phyloP scores from a whole-genome alignment of 2,329 filamentous ascomycete species.

The Zasmidium citrigriseum region DNA sequence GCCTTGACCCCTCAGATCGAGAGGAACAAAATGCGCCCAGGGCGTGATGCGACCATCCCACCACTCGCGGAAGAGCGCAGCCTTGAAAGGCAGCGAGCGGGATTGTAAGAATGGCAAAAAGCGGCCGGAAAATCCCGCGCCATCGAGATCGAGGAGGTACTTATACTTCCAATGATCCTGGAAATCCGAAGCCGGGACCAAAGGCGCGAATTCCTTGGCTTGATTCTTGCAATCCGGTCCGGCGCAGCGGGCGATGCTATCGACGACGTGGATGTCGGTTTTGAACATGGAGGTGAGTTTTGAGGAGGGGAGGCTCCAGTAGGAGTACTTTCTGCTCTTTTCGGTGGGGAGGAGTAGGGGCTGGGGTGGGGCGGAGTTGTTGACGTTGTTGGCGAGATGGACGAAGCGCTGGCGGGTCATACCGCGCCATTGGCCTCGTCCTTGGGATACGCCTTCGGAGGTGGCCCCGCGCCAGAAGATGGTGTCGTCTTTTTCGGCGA shows the following conservation, averaged over 20 bases:
- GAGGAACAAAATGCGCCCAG: constrained; percentile 79
- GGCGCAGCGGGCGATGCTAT: constrained; percentile 58
- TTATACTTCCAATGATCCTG: constrained; percentile 64
- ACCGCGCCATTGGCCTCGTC: constrained; percentile 60
- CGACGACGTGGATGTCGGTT: constrained; percentile 61
- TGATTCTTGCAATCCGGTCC: constrained; percentile 57
- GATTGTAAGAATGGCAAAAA: constrained; percentile 68
- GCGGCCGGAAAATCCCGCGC: constrained; percentile 65
- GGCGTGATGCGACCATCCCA: constrained; percentile 71
- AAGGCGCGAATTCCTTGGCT: constrained; percentile 52
- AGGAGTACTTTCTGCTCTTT: constrained; percentile 48
- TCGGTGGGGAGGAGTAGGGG: constrained; percentile 57
- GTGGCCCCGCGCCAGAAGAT: constrained; percentile 77
- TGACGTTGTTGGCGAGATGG: constrained; percentile 65
- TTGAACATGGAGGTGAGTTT: constrained; percentile 57
- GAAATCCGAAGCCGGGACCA: constrained; percentile 50
- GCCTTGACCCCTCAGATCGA: constrained; percentile 72
- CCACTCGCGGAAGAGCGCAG: constrained; percentile 76
- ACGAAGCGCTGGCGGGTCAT: constrained; percentile 71
- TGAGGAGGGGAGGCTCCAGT: constrained; percentile 55
- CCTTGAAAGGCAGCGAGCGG: constrained; percentile 67
- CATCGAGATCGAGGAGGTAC: constrained; percentile 73
- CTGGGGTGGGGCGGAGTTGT: constrained; percentile 50
- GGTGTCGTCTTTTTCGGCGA: constrained; percentile 62
- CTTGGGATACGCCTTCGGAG: constrained; percentile 55